Percentiles rank a stretch among this genome's conserved stretches.
phyloP scores from a whole-genome alignment of 257 asterid species.

The Fraxinus quadrangulata region DNA sequence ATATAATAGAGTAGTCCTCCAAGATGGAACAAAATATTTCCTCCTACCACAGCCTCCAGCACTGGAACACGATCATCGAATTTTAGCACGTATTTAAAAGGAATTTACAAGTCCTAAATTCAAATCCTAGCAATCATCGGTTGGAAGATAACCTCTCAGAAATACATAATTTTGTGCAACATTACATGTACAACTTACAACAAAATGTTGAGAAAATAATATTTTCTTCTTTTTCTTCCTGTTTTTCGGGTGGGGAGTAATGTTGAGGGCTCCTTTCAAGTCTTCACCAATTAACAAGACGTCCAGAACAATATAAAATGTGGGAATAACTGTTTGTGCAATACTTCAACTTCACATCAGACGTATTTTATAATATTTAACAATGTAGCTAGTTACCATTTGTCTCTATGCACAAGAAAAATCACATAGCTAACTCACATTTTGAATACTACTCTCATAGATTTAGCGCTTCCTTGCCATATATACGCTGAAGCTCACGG shows the following conservation, averaged over 20 bases:
- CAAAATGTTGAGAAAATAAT: not conserved
- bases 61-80: not conserved
- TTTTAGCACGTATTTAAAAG: not conserved
- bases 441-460: constrained; percentile 32
- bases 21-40: not conserved
- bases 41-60: not conserved
- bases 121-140: not conserved
- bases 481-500: constrained; percentile 88
- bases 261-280: not conserved
- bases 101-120: not conserved
- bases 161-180: not conserved
- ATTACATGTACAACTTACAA: not conserved
- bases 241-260: not conserved
- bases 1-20: not conserved
- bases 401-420: constrained; percentile 29
- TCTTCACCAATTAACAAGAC: not conserved
- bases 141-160: not conserved
- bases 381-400: constrained; percentile 18
- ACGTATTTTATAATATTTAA: constrained; percentile 26
- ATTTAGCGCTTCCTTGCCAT: constrained; percentile 85
- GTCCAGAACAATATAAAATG: constrained; percentile 1
- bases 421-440: constrained; percentile 21
- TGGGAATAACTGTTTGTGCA: not conserved
- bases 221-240: not conserved
- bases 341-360: constrained; percentile 19